Evolutionary conservation across 1,284 basidiomycete species (phyloP).

Genomic region (Sporisorium exsertum): DNA sequence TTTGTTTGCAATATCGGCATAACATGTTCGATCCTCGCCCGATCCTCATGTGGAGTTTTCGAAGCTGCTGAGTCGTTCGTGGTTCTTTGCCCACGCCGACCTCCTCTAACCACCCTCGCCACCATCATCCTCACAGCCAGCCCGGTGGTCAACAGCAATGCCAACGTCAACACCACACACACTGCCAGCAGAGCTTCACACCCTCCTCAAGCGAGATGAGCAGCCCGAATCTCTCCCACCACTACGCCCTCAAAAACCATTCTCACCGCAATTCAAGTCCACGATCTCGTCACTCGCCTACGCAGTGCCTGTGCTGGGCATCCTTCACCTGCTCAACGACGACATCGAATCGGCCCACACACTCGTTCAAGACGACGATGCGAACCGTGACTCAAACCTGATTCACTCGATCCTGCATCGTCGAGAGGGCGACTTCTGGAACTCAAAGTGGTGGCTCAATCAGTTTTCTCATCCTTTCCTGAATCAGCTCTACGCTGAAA

Average conservation of each 20-base stretch:
- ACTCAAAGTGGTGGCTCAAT: slow-evolving; percentile 57
- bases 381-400: slow-evolving; percentile 35
- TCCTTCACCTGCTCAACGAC: slow-evolving; percentile 57
- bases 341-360: slow-evolving; percentile 49
- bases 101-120: not conserved
- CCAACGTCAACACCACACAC: not conserved
- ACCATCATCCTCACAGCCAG: not conserved
- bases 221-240: slow-evolving; percentile 22
- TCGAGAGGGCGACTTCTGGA: slow-evolving; percentile 56
- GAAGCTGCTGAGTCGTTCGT: not conserved
- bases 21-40: too few species aligned
- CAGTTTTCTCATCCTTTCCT: slow-evolving; percentile 44
- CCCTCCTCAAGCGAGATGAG: slow-evolving; percentile 16
- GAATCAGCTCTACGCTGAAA: slow-evolving; percentile 15
- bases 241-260: slow-evolving; percentile 34
- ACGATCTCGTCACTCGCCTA: slow-evolving; percentile 20
- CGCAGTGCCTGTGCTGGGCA: slow-evolving; percentile 20
- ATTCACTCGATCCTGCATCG: slow-evolving; percentile 56
- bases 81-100: slow-evolving; percentile 1
- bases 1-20: not conserved
- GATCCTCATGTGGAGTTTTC: slow-evolving; percentile 1
- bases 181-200: slow-evolving; percentile 12
- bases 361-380: slow-evolving; percentile 50
- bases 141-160: not conserved
- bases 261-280: slow-evolving; percentile 10